Percentiles rank a stretch among this genome's conserved stretches.
These are phyloP conservation scores for Mortierella sp. DNA, from an alignment of 371 early-diverging fungal species.

Conservation along the genomic window DNA sequence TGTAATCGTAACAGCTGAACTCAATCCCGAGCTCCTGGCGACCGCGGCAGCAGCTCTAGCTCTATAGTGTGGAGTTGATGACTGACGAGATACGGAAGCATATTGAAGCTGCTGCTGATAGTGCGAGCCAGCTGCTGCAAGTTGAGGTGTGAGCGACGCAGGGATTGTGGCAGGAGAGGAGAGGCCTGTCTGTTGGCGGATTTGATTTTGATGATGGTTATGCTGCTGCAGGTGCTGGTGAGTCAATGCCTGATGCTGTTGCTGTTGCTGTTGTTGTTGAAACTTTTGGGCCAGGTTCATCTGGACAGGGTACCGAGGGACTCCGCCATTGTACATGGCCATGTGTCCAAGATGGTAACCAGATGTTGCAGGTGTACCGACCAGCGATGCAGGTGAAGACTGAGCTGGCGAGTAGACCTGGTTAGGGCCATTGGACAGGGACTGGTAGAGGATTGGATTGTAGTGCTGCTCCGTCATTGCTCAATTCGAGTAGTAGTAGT, in stretches of 20 bases:
- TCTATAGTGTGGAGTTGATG: conserved; percentile 89
- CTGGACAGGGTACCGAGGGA: conserved; percentile 64
- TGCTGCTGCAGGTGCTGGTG: conserved; percentile 53
- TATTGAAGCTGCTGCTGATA: conserved; percentile 81
- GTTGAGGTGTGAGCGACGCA: conserved; percentile 47
- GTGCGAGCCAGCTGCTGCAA: conserved; percentile 59
- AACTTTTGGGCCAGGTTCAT: conserved; percentile 62
- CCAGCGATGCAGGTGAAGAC: conserved; percentile 56
- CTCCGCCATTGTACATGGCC: conserved; percentile 60
- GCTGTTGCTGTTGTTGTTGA: conserved; percentile 50
- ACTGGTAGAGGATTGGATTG: conserved; percentile 52
- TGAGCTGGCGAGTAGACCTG: conserved; percentile 60
- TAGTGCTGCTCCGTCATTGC: conserved; percentile 55
- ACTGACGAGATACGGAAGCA: conserved; percentile 81
- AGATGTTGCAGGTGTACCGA: conserved; percentile 59
- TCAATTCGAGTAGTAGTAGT: conserved; percentile 6
- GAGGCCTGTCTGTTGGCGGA: conserved; percentile 49
- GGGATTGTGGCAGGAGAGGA: conserved; percentile 56
- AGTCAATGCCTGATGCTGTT: conserved; percentile 49
- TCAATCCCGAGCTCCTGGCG: conserved; percentile 55
- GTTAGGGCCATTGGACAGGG: conserved; percentile 51
- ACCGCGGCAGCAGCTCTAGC: conserved; percentile 86
- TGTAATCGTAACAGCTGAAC: conserved; percentile 71
- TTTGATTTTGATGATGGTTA: conserved; percentile 45
- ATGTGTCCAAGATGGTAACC: conserved; percentile 57